Base-by-base conservation (phyloP, 1,284 basidiomycete genomes). In the Coniophora puteana region DNA sequence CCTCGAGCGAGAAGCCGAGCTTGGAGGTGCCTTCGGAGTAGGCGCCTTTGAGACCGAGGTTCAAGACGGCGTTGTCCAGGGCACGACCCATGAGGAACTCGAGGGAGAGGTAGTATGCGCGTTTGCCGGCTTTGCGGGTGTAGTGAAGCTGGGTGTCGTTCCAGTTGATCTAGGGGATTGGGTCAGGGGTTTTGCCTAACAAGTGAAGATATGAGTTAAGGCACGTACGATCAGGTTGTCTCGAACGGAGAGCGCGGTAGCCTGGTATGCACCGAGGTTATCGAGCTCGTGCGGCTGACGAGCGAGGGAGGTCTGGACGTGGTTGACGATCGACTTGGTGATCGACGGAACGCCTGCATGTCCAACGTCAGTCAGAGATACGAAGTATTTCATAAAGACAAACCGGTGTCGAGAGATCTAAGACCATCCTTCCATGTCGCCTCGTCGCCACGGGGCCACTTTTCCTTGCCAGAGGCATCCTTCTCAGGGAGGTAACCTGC, bases 51-150 rank as follows among this genome's bases (percentile, higher is more conserved):
- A 94, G 67, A 13, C 82, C 84, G 20, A 96, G 76, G 61, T 94
- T 95, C 47, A 96, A 79, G 14, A 96, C 77, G 1, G 87, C 87
- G 51, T 92, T 92, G 57, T 95, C 93, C 44, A 94, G 79, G 2
- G 89, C 86, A 38, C 90, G 78, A 33, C 91, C 91, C 83, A 93
- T 89, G 52, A 93, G 67, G 65, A 91, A 94, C 65, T 96, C 93
- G 43, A 95, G 79, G 24, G 83, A 87, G 41, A 88, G 77, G 63
- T 95, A 95, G 71, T 95, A 96, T 11, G 92, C 87, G 48, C 87
- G 75, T 62, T 88, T 89, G 11, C 80, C 83, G n/a, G 71, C 69
- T 54, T 81, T 85, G 46, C 80, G 75, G 30, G 81, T 84, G 60
- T 81, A 76, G 46, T 78, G 67, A 40, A 81, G 55, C 53, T 88